These are phyloP conservation scores for Chlamydomonas applanata DNA, from an alignment of 139 green algal species.

Conservation along the genomic window DNA sequence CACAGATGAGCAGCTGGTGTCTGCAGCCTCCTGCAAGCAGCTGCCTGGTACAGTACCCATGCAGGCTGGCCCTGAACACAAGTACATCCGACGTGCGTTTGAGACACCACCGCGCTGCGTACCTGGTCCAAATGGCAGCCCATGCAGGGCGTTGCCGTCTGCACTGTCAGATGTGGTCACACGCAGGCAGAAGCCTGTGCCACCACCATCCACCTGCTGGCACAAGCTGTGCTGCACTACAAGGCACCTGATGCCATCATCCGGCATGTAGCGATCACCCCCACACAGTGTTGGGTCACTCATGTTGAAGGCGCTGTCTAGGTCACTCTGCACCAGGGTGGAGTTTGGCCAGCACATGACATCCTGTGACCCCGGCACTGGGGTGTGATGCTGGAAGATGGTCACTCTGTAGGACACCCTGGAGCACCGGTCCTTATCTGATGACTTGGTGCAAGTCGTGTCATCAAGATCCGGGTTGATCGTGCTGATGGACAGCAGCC, in stretches of 20 bases:
- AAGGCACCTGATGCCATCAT: background rate
- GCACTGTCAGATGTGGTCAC: background rate
- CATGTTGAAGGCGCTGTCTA: constrained; percentile 2
- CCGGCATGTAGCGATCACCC: background rate
- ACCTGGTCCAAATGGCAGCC: background rate
- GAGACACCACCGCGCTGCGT: no score
- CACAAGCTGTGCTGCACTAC: background rate
- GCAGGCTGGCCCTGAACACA: no score
- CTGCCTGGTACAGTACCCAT: no score
- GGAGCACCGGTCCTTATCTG: background rate
- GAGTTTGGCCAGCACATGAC: constrained; percentile 6
- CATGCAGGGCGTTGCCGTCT: background rate
- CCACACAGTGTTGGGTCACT: constrained; percentile 1
- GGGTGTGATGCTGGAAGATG: background rate
- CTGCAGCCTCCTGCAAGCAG: no score
- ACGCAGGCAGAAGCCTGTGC: background rate
- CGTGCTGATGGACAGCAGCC: constrained; percentile 5
- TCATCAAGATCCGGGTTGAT: background rate
- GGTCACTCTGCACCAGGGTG: background rate
- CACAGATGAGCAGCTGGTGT: no score
- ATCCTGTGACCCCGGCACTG: background rate
- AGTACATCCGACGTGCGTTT: background rate
- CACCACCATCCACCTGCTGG: constrained; percentile 4
- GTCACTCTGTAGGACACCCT: background rate
- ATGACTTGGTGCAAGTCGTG: background rate